Conservation (phyloP, 345 rosid genomes). For the Durio zibethinus region DNA sequence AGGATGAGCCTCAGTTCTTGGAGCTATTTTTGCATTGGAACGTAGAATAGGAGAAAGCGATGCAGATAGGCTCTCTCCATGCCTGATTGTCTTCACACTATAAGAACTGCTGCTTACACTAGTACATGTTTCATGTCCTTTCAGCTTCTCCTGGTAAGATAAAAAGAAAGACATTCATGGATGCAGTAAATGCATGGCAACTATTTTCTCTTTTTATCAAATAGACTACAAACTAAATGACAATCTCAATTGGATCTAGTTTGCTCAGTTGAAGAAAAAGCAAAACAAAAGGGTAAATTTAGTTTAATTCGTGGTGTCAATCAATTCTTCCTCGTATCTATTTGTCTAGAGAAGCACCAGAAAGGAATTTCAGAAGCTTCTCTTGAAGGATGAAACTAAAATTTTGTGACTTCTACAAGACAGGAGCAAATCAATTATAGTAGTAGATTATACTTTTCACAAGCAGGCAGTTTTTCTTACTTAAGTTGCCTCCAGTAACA, state of each 20-base stretch:
- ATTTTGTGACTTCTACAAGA: no score
- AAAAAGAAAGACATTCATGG: neutral
- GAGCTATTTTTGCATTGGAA: slow-evolving; percentile 5
- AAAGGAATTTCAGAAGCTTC: neutral
- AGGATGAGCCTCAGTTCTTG: slow-evolving; percentile 47
- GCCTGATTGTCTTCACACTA: slow-evolving; percentile 19
- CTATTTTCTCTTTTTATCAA: no score
- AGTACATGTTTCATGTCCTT: slow-evolving; percentile 28
- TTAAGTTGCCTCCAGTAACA: no score
- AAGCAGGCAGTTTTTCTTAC: no score
- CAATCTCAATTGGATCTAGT: neutral
- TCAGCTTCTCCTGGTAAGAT: slow-evolving; percentile 32
- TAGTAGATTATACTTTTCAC: no score
- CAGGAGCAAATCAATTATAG: no score
- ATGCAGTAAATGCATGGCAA: no score
- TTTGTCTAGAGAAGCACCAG: no score
- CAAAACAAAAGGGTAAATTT: neutral
- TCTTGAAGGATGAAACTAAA: neutral
- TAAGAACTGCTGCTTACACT: slow-evolving; percentile 32
- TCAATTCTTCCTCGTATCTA: neutral
- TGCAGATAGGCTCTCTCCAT: slow-evolving; percentile 10
- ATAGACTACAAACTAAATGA: no score
- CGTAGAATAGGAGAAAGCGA: slow-evolving; percentile 41
- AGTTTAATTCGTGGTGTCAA: neutral
- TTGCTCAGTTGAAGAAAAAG: neutral